Conservation (phyloP, 139 green algal genomes). For the Micromonas commoda region DNA sequence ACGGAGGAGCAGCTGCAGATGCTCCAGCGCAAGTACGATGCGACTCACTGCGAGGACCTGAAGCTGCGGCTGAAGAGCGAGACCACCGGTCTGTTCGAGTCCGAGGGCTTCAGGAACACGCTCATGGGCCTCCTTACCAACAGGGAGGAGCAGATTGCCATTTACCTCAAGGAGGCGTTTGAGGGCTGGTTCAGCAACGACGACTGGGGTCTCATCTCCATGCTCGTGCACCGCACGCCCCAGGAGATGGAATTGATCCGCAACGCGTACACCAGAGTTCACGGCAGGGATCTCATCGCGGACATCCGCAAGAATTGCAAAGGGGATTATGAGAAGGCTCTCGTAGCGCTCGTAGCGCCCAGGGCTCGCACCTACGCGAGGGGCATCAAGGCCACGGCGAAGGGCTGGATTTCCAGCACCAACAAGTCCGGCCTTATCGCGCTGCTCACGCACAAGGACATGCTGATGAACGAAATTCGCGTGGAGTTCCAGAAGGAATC, state of each 20-base stretch:
- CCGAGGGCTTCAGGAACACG: background rate
- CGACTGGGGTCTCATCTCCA: conserved; percentile 12
- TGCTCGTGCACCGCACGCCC: conserved; percentile 1
- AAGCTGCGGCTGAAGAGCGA: background rate
- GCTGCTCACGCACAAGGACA: conserved; percentile 1
- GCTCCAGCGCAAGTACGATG: background rate
- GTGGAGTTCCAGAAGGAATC: conserved; percentile 15
- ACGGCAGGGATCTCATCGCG: background rate
- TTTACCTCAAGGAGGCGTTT: background rate
- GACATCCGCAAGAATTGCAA: conserved; percentile 1
- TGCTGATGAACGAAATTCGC: background rate
- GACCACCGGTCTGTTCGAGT: conserved; percentile 7
- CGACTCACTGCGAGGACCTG: background rate
- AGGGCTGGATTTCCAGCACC: background rate
- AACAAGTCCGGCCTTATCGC: conserved; percentile 10
- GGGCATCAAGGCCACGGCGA: background rate
- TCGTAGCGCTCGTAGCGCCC: background rate
- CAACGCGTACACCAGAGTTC: background rate
- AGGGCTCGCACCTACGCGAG: background rate
- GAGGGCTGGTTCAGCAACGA: background rate
- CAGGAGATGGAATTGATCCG: background rate
- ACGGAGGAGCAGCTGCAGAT: background rate
- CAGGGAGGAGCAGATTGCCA: background rate
- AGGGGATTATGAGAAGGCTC: conserved; percentile 9
- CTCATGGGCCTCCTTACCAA: background rate